Conservation (phyloP, 768 basidiomycete genomes). For the Kwoniella botswanensis region DNA sequence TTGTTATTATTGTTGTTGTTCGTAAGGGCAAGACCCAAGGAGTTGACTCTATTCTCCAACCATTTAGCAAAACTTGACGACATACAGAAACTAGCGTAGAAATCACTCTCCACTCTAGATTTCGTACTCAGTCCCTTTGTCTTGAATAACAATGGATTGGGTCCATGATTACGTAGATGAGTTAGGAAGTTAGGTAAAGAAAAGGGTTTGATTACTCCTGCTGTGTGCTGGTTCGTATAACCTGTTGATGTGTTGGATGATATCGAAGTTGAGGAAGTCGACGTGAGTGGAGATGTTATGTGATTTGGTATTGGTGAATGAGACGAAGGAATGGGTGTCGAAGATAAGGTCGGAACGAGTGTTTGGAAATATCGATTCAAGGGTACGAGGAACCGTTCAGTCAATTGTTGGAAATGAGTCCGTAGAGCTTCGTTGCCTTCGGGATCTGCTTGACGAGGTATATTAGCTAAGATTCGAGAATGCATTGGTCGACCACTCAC, state of each 20-base stretch:
- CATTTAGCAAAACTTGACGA: conserved; percentile 52
- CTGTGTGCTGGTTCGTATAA: not conserved
- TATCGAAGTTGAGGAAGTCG: conserved; percentile 9
- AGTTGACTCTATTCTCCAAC: conserved; percentile 38
- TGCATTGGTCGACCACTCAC: conserved; percentile 30
- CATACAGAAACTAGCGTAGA: conserved; percentile 57
- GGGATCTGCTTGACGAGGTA: conserved; percentile 58
- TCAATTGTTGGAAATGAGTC: conserved; percentile 81
- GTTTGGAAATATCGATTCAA: conserved; percentile 80
- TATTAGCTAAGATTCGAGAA: no score
- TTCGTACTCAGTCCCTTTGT: conserved; percentile 54
- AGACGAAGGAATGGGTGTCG: conserved; percentile 4
- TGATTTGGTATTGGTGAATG: not conserved
- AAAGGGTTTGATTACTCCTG: conserved; percentile 50
- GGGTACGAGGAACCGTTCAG: conserved; percentile 83
- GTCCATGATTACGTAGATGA: conserved; percentile 52
- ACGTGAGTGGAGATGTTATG: not conserved
- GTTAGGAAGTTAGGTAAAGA: conserved; percentile 53
- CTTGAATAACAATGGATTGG: conserved; percentile 54
- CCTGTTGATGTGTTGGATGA: not conserved
- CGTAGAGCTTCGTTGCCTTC: conserved; percentile 68
- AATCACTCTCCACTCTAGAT: conserved; percentile 54
- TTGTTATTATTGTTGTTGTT: not conserved
- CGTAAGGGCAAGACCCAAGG: conserved; percentile 34
- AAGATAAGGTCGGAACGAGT: conserved; percentile 41